Base-by-base conservation (phyloP, 495 filamentous ascomycete genomes). In the Lasiosphaeris hirsuta region DNA sequence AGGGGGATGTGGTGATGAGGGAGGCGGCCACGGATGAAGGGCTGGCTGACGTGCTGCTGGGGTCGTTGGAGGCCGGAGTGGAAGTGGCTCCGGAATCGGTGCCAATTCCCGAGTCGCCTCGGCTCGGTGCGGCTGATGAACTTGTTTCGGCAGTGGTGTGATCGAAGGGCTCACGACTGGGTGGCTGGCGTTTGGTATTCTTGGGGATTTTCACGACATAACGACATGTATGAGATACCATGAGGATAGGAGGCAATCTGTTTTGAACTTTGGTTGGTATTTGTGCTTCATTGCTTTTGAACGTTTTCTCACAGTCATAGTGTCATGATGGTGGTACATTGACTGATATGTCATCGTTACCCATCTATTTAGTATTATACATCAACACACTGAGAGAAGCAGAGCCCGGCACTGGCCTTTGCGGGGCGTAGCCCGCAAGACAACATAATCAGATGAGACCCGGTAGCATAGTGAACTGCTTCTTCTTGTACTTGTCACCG, bases 401-500 rank as follows among this genome's bases (percentile, higher is more conserved):
- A 19, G 18, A 10, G 8, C 13, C 9, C 17, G 43, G 15, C 18
- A 13, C 18, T 17, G 46, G 46, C n/a, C 33, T 36, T 17, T 8
- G 0, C 15, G 18, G 14, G 11, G 37, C 19, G n/a, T 41, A 35
- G 7, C 49, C 36, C 49, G 9, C 46, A 8, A 3, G n/a, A 19
- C 13, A 36, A 10, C 19, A 41, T 23, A 19, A 41, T 66, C 58
- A 79, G 58, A 78, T 72, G 35, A 83, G 64, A 15, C 86, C 87
- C 17, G 94, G 92, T 18, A 97, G 60, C 73, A 98, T 87, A 54
- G 78, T 80, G 65, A 75, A 88, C 59, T 82, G 81, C 87, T 97
- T 97, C 77, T 84, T 87, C 83, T 88, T 89, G 72, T 98, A 98
- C 71, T 84, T 86, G 60, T 88, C 86, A 44, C 86, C 87, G 71